Evolutionary conservation across 2,329 filamentous ascomycete genomes (phyloP).

Genomic region (Fusarium sp.): DNA sequence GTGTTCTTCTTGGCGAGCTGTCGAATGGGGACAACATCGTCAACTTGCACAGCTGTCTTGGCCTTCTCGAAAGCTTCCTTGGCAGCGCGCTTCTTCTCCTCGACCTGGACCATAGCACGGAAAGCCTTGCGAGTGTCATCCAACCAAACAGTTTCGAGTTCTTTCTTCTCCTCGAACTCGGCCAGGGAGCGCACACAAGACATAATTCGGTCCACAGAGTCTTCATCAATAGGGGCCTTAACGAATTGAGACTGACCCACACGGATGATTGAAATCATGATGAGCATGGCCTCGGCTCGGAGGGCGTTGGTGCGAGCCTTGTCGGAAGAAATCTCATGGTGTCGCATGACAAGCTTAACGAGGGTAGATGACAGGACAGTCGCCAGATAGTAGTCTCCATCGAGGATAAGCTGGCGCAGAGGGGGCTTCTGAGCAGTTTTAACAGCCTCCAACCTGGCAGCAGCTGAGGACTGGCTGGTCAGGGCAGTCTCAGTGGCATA

Average conservation of each 20-base stretch:
- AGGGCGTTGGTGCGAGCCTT: slow-evolving; percentile 90
- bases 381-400: slow-evolving; percentile 96
- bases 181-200: slow-evolving; percentile 92
- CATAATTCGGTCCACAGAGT: slow-evolving; percentile 99
- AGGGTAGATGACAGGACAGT: slow-evolving; percentile 95
- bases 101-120: slow-evolving; percentile 94
- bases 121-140: slow-evolving; percentile 96
- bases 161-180: slow-evolving; percentile 89
- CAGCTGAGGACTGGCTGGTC: slow-evolving; percentile 89
- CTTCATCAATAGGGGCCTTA: slow-evolving; percentile 96
- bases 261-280: slow-evolving; percentile 98
- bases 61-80: slow-evolving; percentile 94
- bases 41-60: slow-evolving; percentile 93
- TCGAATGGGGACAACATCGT: slow-evolving; percentile 92
- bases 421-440: slow-evolving; percentile 98
- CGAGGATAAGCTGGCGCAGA: slow-evolving; percentile 91
- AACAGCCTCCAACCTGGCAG: slow-evolving; percentile 93
- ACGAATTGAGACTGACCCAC: slow-evolving; percentile 99
- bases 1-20: slow-evolving; percentile 93
- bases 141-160: slow-evolving; percentile 91
- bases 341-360: slow-evolving; percentile 97
- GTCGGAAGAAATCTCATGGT: slow-evolving; percentile 91
- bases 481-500: slow-evolving; percentile 97
- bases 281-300: slow-evolving; percentile 96
- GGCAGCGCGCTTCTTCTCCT: slow-evolving; percentile 97